Base-by-base conservation (phyloP, 345 rosid species). In the Alliaria petiolata region DNA sequence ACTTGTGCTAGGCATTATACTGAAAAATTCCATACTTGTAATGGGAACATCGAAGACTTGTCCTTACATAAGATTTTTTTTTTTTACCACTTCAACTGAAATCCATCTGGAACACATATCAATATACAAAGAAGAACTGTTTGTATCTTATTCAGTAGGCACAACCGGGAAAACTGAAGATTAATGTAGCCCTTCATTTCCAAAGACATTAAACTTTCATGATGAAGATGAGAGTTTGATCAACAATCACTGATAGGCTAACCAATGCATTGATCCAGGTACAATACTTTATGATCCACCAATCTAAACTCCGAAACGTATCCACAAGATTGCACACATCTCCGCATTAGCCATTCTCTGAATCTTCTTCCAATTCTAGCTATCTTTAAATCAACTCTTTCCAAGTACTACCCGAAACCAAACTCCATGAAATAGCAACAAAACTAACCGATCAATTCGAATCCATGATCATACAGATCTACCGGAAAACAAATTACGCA, bases 381-480 rank as follows among this genome's bases (percentile, higher is more conserved):
- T 44, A 43, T 30, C 4, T 42, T 31, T 13, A 10, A 26, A 38
- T 12, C 36, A 25, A 65, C 26, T 4, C 31, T 65, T 22, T 43
- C 55, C 58, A 49, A 34, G 6, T 44, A 12, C n/a, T 22, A 66
- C 46, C 57, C 56, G n/a, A 39, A 26, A 39, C 38, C 16, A 36
- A 50, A 8, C 0, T 39, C 42, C 19, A 39, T 5, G 10, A 39
- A 28, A 3, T 3, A 67, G 0, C 36, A 58, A n/a, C 63, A 10
- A 26, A 15, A 28, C 15, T 4, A 0, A 52, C 30, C 40, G 59
- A 80, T 70, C 47, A 77, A 65, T 44, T 49, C 75, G 31, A 67
- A 65, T 45, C 7, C 49, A 42, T 7, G 71, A 62, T 26, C 40
- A 16, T 47, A 44, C 43, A 77, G 87, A 87, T 85, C 87, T 79